Evolutionary conservation across 2,329 filamentous ascomycete genomes (phyloP).

Genomic region (Arachnomyces sp.): DNA sequence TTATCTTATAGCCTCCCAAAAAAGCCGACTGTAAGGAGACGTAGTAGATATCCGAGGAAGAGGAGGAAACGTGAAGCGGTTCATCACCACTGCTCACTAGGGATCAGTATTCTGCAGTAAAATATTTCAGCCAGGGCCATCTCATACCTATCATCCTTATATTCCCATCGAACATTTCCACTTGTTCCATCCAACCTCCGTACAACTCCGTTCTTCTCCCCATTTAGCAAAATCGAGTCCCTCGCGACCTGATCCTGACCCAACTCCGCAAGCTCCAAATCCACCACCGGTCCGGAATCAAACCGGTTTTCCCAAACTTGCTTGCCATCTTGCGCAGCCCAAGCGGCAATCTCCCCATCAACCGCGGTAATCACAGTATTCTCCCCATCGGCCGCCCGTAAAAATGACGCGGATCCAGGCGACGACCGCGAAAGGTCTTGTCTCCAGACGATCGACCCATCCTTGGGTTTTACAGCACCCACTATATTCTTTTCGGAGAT

Average conservation of each 20-base stretch:
- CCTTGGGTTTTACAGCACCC: slow-evolving; percentile 82
- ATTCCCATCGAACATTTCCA: slow-evolving; percentile 73
- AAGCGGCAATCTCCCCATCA: slow-evolving; percentile 64
- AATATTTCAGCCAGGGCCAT: slow-evolving; percentile 7
- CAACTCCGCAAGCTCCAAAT: slow-evolving; percentile 67
- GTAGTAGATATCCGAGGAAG: slow-evolving; percentile 62
- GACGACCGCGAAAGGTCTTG: slow-evolving; percentile 55
- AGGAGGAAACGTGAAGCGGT: slow-evolving; percentile 69
- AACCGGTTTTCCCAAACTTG: slow-evolving; percentile 66
- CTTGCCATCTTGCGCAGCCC: slow-evolving; percentile 76
- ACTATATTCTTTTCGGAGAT: slow-evolving; percentile 76
- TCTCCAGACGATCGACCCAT: slow-evolving; percentile 78
- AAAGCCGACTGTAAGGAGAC: slow-evolving; percentile 63
- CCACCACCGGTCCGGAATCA: slow-evolving; percentile 34
- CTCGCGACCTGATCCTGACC: slow-evolving; percentile 35
- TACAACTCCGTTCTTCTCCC: slow-evolving; percentile 50
- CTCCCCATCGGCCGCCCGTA: slow-evolving; percentile 72
- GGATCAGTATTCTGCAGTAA: not conserved
- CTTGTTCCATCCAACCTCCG: slow-evolving; percentile 65
- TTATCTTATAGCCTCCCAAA: slow-evolving; percentile 65
- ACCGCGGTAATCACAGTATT: slow-evolving; percentile 68
- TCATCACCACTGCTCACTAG: slow-evolving; percentile 51
- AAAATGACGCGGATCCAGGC: slow-evolving; percentile 28
- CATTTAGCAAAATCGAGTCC: slow-evolving; percentile 64
- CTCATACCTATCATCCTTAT: slow-evolving; percentile 52